Evolutionary conservation across 768 basidiomycete genomes (phyloP), one percentile per base, ranked within the genome.

Genomic region (Gymnopilus junonius): DNA sequence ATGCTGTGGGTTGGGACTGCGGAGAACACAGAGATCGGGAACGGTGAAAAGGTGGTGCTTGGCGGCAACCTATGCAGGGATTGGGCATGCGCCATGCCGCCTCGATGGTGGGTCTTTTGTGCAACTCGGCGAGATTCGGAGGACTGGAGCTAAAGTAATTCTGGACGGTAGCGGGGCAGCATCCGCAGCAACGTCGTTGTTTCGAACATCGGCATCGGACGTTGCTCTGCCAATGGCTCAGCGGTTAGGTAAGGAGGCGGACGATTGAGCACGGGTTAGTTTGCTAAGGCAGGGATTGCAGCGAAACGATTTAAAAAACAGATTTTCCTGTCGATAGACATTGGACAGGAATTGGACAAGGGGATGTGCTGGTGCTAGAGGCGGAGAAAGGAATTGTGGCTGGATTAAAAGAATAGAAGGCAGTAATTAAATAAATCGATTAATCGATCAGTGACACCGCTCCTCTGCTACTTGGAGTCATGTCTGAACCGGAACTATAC

Each of bases 71-170:
- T 94, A 58, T 85, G 85, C 69, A 82, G 78, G 61, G 93, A 95
- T 68, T 94, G 93, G 93, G 91, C 89, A 23, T 92, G 88, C 70
- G 92, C 89, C 31, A 92, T 93, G 90, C 91, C 92, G 23, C 74
- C 84, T 5, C 75, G 66, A 65, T 37, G 60, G 79, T 80, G 73
- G 59, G 80, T 75, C 59, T 23, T 58, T 61, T 55, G 46, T 58
- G 27, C 25, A 39, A 21, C 20, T 45, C 29, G 43, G 46, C 23
- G 31, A 51, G 31, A 45, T 40, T 34, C 37, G 53, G 39, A 55
- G 45, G 39, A 27, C 17, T 27, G 10, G 39, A 59, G 55, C 57
- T 64, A 46, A 65, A 56, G 56, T 37, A 15, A 32, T 20, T 53
- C 57, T 42, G 45, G 43, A n/a, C 48, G 53, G 45, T 66, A 81